Conservation (phyloP, 345 rosid genomes). For the Syzygium oleosum region DNA sequence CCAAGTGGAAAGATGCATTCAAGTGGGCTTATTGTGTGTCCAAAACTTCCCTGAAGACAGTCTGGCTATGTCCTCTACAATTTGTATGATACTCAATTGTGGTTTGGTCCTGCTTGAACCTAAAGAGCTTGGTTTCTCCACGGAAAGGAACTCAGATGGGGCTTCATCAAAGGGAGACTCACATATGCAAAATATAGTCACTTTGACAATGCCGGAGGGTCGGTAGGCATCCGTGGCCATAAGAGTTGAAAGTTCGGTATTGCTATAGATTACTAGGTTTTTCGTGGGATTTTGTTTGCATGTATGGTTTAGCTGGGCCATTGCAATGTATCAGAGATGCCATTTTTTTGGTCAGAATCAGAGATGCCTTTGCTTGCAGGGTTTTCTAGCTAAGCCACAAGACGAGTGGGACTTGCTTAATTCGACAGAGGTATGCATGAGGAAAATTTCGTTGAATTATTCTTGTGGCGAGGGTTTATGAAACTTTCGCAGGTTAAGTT, state of each 20-base stretch:
- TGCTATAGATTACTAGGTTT: background rate
- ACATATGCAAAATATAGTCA: background rate
- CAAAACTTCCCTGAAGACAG: background rate
- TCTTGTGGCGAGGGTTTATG: too few species aligned
- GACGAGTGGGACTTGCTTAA: background rate
- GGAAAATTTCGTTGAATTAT: too few species aligned
- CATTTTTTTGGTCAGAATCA: too few species aligned
- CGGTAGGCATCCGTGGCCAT: background rate
- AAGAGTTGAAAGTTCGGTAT: background rate
- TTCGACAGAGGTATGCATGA: background rate
- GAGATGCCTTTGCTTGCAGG: background rate
- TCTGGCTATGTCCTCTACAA: background rate
- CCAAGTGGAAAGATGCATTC: background rate
- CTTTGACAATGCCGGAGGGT: background rate
- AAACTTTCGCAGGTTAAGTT: background rate
- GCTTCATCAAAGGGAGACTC: background rate
- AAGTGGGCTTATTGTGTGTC: background rate
- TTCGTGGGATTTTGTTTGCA: background rate
- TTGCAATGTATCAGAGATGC: too few species aligned
- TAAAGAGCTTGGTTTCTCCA: background rate
- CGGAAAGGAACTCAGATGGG: background rate
- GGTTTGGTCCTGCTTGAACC: background rate
- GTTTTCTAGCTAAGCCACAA: background rate
- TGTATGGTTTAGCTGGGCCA: background rate
- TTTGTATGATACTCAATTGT: background rate